Conservation (phyloP, 768 basidiomycete species). For the Pulveroboletus sp. region DNA sequence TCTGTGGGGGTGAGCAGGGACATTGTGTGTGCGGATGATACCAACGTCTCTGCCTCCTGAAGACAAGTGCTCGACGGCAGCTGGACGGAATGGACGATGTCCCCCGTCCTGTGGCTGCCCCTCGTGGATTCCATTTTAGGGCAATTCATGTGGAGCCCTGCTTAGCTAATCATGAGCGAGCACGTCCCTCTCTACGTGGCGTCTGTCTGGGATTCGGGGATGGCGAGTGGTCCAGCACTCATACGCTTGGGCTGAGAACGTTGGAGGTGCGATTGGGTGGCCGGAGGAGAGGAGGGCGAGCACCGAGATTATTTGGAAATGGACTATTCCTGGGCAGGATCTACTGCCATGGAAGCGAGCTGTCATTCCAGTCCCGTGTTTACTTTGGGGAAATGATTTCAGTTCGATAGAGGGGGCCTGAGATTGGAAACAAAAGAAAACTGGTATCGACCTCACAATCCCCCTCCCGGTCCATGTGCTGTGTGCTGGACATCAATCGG, state of each 20-base stretch:
- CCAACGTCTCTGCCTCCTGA: neutral
- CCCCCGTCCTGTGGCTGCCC: slow-evolving; percentile 26
- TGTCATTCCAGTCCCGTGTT: slow-evolving; percentile 11
- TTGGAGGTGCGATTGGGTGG: too few relatives aligned
- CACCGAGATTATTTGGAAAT: slow-evolving; percentile 17
- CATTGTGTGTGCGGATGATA: slow-evolving; percentile 32
- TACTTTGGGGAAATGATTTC: neutral
- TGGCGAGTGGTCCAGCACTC: neutral
- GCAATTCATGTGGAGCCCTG: slow-evolving; percentile 12
- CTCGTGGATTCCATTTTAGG: slow-evolving; percentile 22
- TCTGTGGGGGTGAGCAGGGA: slow-evolving; percentile 64
- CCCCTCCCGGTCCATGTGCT: too few relatives aligned
- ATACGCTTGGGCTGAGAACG: too few relatives aligned
- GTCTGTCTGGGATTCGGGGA: neutral
- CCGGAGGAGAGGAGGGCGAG: neutral
- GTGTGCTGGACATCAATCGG: too few relatives aligned
- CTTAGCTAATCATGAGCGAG: neutral
- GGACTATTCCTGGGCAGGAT: slow-evolving; percentile 13
- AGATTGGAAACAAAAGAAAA: neutral
- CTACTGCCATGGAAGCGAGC: slow-evolving; percentile 10
- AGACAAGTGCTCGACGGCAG: slow-evolving; percentile 5
- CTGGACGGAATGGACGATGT: slow-evolving; percentile 14
- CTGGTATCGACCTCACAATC: too few relatives aligned
- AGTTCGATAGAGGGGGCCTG: too few relatives aligned
- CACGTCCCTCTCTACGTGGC: too few relatives aligned